Base-by-base conservation (phyloP, 257 asterid species). In the Fraxinus cuspidata region DNA sequence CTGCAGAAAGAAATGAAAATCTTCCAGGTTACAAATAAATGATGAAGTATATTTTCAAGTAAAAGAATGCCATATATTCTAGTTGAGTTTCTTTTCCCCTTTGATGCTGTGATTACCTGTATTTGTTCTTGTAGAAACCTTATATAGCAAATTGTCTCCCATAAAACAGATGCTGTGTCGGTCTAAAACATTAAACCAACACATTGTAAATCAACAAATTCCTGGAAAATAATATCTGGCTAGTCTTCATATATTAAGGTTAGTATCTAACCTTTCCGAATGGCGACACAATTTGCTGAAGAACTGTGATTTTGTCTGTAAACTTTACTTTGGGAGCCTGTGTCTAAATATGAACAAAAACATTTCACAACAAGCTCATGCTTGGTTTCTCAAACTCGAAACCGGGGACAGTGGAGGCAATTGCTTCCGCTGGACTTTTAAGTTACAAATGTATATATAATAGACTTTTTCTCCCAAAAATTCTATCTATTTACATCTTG, bases 261-360 rank as follows among this genome's bases (percentile, higher is more conserved):
- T 35, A 8, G 28, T 12, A 47, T 47, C 70, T 56, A 58, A 83
- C 86, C 86, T 83, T 83, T 77, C 86, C 86, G 56, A 83, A 83
- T 35, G 86, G 86, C 2, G 86, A 83, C 1, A 83, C 86, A 25
- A 83, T 83, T 74, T 83, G 86, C 58, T 83, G 86, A 21, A 83
- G 86, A 70, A 80, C 77, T 4, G 84, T 77, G 23, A 83, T 77
- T 75, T 83, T 80, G 7, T 80, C 84, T 42, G 74, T 81, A 44
- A 80, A 47, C 76, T 77, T 83, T 18, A 78, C 82, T 64, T 83
- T 83, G n/a, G 86, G 82, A n/a, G 70, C 77, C 64, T 77, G 86
- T 25, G 72, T 35, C 84, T 77, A 16, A 4, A 42, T 2, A 40
- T 21, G 32, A 40, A 73, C 21, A 27, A 44, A 31, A 64, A 4